Evolutionary conservation across 2,329 filamentous ascomycete species (phyloP).

Genomic region (Colletotrichum sp.): DNA sequence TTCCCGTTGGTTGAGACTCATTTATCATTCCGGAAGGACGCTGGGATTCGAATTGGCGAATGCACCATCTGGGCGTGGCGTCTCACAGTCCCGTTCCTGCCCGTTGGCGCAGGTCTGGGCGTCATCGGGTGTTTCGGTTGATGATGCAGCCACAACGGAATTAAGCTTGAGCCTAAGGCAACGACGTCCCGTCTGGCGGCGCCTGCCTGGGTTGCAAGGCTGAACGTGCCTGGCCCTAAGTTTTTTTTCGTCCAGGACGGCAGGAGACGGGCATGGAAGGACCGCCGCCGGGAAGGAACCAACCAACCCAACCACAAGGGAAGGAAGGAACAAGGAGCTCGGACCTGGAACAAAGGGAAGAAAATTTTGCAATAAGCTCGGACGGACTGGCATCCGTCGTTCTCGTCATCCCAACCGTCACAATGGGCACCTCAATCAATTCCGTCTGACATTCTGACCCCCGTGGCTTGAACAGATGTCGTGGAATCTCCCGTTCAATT

Average conservation of each 20-base stretch:
- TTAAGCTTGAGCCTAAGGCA: constrained; percentile 18
- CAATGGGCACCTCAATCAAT: background rate
- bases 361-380: background rate
- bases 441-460: background rate
- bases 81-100: constrained; percentile 11
- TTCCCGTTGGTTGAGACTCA: background rate
- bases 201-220: background rate
- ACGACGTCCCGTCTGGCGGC: constrained; percentile 2
- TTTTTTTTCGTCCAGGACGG: background rate
- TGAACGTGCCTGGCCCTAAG: background rate
- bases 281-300: background rate
- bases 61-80: constrained; percentile 7
- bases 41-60: background rate
- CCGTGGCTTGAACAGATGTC: background rate
- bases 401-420: background rate
- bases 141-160: constrained; percentile 17
- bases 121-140: constrained; percentile 14
- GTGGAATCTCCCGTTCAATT: background rate
- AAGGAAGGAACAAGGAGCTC: background rate
- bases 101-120: constrained; percentile 2
- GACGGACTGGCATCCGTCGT: background rate
- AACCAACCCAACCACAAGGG: background rate
- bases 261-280: background rate
- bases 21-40: background rate
- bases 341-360: background rate